Percentiles rank a stretch among this genome's conserved stretches.
Conservation (phyloP, 2,329 filamentous ascomycete species). For the Furcasterigmium furcatum region DNA sequence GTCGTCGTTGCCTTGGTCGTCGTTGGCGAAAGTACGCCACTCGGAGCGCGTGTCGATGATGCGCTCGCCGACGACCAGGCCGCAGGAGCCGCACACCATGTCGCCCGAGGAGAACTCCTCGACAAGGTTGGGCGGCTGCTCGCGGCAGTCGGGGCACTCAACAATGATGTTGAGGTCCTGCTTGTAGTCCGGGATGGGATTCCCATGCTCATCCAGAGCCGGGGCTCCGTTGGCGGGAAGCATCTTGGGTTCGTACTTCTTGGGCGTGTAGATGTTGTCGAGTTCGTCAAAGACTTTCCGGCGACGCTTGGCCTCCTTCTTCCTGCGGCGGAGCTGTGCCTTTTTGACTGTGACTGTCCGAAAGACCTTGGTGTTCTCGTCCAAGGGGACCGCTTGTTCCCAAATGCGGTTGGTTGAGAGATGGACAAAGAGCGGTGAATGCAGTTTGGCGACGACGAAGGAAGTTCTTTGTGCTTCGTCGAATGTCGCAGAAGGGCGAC, state of each 20-base stretch:
- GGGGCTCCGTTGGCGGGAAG: constrained; percentile 30
- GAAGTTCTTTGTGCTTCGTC: not conserved
- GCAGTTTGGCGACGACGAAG: constrained; percentile 54
- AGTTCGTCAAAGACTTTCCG: constrained; percentile 35
- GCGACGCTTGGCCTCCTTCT: constrained; percentile 28
- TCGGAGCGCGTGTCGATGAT: constrained; percentile 96
- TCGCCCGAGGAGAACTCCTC: constrained; percentile 93
- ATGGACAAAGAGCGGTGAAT: constrained; percentile 68
- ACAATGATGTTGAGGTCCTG: constrained; percentile 86
- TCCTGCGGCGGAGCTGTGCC: constrained; percentile 26
- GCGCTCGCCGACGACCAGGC: constrained; percentile 83
- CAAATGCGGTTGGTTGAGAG: constrained; percentile 42
- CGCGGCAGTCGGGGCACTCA: constrained; percentile 87
- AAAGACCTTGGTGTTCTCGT: constrained; percentile 12
- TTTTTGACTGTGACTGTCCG: constrained; percentile 26
- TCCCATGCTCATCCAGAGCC: constrained; percentile 9
- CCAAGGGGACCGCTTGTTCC: constrained; percentile 16
- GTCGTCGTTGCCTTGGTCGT: constrained; percentile 94
- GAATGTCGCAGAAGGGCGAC: too few relatives aligned
- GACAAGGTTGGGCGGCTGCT: constrained; percentile 85
- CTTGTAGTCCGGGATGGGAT: constrained; percentile 47
- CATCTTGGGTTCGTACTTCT: constrained; percentile 42
- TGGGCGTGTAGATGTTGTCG: constrained; percentile 39
- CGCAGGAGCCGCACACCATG: constrained; percentile 89
- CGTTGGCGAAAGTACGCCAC: constrained; percentile 98